Conservation (phyloP, 2,329 filamentous ascomycete genomes). For the Colletotrichum noveboracense region DNA sequence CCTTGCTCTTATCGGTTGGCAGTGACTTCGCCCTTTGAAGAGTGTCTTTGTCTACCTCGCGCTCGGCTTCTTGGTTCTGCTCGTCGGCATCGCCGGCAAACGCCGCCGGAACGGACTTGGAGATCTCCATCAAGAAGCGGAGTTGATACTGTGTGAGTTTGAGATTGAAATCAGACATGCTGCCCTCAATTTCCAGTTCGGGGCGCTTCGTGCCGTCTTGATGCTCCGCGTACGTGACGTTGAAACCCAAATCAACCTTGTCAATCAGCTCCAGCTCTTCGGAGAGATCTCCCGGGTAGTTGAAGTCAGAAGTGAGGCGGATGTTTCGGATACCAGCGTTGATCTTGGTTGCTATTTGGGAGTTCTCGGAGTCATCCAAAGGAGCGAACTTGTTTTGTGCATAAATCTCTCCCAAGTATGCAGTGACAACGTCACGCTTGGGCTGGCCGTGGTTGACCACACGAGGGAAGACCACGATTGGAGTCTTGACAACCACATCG, state of each 20-base stretch:
- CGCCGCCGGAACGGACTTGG: slow-evolving; percentile 84
- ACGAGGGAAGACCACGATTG: slow-evolving; percentile 93
- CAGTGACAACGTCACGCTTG: slow-evolving; percentile 83
- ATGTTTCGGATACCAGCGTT: slow-evolving; percentile 92
- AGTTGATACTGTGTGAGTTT: slow-evolving; percentile 89
- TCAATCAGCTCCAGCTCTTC: slow-evolving; percentile 98
- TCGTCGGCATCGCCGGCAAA: slow-evolving; percentile 79
- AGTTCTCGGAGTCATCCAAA: slow-evolving; percentile 75
- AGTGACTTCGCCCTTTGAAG: slow-evolving; percentile 48
- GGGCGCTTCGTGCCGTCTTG: slow-evolving; percentile 77
- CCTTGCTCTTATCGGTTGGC: slow-evolving; percentile 38
- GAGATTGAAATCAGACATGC: slow-evolving; percentile 92
- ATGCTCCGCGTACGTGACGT: slow-evolving; percentile 91
- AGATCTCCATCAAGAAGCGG: slow-evolving; percentile 87
- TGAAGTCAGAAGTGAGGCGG: slow-evolving; percentile 85
- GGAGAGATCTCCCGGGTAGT: slow-evolving; percentile 72
- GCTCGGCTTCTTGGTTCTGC: slow-evolving; percentile 74
- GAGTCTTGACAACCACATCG: slow-evolving; percentile 90
- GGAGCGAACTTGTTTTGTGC: slow-evolving; percentile 91
- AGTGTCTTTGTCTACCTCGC: slow-evolving; percentile 70
- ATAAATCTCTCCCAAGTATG: slow-evolving; percentile 96
- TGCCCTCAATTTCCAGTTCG: slow-evolving; percentile 89
- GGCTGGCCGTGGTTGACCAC: slow-evolving; percentile 72
- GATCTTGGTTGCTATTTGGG: slow-evolving; percentile 85
- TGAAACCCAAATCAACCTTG: slow-evolving; percentile 92